Percentiles rank a stretch among this genome's conserved stretches.
Conservation (phyloP, 176 grass and related monocot genomes). For the Calamus simplicifolius region DNA sequence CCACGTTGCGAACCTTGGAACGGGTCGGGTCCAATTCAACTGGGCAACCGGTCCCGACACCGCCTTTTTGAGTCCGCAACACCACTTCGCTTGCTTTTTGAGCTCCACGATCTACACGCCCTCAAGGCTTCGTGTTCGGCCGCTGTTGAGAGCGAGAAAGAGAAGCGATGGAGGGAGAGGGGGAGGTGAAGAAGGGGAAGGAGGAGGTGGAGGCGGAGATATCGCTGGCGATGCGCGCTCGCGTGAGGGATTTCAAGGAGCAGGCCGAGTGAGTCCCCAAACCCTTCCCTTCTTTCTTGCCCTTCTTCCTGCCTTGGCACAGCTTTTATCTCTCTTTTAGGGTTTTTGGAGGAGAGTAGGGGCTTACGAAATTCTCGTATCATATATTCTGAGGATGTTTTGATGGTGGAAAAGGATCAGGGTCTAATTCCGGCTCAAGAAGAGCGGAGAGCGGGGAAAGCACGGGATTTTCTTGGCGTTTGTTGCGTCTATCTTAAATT, state of each 20-base stretch:
- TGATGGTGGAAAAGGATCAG: too few species aligned
- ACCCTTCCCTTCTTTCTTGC: neutral
- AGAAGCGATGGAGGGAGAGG: conserved; percentile 9
- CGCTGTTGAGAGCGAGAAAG: conserved; percentile 12
- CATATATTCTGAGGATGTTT: neutral
- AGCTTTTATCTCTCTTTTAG: neutral
- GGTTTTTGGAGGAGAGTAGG: neutral
- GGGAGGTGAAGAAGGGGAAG: conserved; percentile 17
- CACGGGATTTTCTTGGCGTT: too few species aligned
- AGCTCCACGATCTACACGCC: too few species aligned
- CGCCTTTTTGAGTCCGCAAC: too few species aligned
- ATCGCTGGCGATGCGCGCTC: conserved; percentile 47
- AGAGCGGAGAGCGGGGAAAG: too few species aligned
- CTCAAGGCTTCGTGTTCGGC: too few species aligned
- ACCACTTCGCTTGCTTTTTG: too few species aligned
- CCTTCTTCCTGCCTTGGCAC: neutral
- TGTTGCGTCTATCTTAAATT: too few species aligned
- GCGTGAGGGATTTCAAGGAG: conserved; percentile 62
- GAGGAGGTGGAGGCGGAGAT: conserved; percentile 49
- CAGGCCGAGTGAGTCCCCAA: conserved; percentile 55
- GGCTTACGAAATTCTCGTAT: neutral
- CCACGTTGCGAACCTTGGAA: too few species aligned
- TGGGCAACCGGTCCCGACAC: too few species aligned
- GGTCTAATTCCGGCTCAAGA: too few species aligned
- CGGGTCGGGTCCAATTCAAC: too few species aligned